Base-by-base conservation (phyloP, 352 stramenopile species). In the Plasmopara halstedii region DNA sequence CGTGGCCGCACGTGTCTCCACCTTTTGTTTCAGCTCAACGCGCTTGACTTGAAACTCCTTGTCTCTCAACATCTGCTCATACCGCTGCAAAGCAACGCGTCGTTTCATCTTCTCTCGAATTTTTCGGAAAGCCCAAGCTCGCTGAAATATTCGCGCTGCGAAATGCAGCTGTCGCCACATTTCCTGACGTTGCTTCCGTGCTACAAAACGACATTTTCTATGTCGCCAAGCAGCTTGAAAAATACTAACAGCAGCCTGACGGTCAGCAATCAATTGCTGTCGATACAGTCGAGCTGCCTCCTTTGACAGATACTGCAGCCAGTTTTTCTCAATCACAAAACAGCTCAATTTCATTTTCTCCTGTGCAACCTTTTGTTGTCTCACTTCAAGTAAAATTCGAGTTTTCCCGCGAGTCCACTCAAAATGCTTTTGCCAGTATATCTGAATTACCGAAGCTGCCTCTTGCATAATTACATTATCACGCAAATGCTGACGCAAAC, bases 281-380 rank as follows among this genome's bases (percentile, higher is more conserved):
- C 69, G 69, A 13, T 62, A 29, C 8, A 64, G 57, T 32, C 63
- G 50, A 56, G 66, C 66, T 42, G 46, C 44, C 15, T 50, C 53
- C 42, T 59, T 55, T 8, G 63, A 63, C 34, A 73, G 44, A 54
- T 70, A 34, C 35, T 56, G 31, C 33, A 67, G 20, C 70, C 70
- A 82, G 18, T 48, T 59, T 18, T 46, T 40, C 41, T 74, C 70
- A n/a, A 82, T 77, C 20, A 59, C 46, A 41, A 37, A 25, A 20
- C 56, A 73, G 22, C 58, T 64, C 17, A 46, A 22, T 21, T 63
- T 78, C 31, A 64, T 53, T 26, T 41, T 50, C 21, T 58, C 19
- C 2, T 60, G 67, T 5, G 58, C 40, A 14, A 58, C 50, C 21
- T 67, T 62, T 15, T 33, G 31, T 15, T 62, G 50, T 14, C 46